These are phyloP conservation scores for Camelina hispida DNA, from an alignment of 345 rosid species.

Conservation along the genomic window DNA sequence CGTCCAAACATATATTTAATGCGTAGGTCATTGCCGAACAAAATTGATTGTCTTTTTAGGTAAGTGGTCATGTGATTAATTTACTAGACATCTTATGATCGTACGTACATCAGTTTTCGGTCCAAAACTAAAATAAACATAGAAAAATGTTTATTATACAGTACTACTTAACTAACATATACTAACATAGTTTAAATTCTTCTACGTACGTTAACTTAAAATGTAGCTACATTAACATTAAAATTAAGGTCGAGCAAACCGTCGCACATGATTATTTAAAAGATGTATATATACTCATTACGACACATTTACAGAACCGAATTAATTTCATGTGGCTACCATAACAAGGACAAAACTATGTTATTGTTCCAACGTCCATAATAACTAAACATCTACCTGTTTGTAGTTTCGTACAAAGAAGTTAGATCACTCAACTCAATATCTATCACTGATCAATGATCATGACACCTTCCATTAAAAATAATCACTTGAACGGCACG, in stretches of 20 bases:
- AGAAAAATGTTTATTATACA: too few species aligned
- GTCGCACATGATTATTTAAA: not conserved
- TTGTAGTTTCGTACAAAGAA: constrained; percentile 3
- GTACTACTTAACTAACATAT: too few species aligned
- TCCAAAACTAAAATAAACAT: too few species aligned
- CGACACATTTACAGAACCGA: too few species aligned
- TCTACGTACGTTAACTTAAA: not conserved
- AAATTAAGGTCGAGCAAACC: not conserved
- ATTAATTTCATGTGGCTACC: not conserved
- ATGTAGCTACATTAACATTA: not conserved
- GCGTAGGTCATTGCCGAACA: not conserved
- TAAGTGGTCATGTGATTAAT: not conserved
- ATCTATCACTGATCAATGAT: not conserved
- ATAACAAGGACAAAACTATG: constrained; percentile 1
- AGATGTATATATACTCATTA: not conserved
- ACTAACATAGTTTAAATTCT: not conserved
- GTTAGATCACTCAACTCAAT: not conserved
- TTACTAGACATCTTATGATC: not conserved
- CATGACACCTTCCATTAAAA: not conserved
- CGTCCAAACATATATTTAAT: constrained; percentile 16
- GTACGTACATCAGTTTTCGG: not conserved
- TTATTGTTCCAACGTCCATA: not conserved
- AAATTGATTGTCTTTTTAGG: not conserved
- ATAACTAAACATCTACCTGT: constrained; percentile 2
- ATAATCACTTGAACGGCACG: not conserved